Percentiles rank a stretch among this genome's conserved stretches.
These are phyloP conservation scores for Fusarium pseudonygamai DNA, from an alignment of 2,329 filamentous ascomycete species.

Conservation along the genomic window DNA sequence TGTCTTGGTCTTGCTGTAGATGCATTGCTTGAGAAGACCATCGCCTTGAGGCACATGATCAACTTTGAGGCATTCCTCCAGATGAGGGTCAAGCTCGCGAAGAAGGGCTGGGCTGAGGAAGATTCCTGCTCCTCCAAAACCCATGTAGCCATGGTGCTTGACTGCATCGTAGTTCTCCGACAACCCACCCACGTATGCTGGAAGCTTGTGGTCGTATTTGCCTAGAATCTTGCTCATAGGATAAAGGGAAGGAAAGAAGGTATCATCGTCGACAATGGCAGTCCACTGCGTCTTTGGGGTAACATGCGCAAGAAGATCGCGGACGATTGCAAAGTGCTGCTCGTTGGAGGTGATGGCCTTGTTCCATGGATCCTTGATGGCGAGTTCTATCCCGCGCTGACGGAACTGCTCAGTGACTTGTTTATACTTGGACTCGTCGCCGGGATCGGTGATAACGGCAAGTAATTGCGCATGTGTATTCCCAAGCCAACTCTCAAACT, in stretches of 20 bases:
- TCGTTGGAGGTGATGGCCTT: slow-evolving; percentile 56
- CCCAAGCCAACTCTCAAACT: slow-evolving; percentile 66
- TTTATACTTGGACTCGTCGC: slow-evolving; percentile 42
- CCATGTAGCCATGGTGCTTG: slow-evolving; percentile 64
- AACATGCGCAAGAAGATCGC: slow-evolving; percentile 57
- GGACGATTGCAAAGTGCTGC: slow-evolving; percentile 66
- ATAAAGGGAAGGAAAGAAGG: slow-evolving; percentile 67
- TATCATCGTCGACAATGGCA: slow-evolving; percentile 69
- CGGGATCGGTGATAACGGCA: slow-evolving; percentile 59
- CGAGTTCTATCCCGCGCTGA: slow-evolving; percentile 47
- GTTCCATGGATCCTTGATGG: slow-evolving; percentile 48
- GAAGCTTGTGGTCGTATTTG: slow-evolving; percentile 58
- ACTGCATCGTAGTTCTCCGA: slow-evolving; percentile 66
- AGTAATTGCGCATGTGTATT: slow-evolving; percentile 62
- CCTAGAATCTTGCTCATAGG: slow-evolving; percentile 58
- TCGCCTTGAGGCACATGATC: slow-evolving; percentile 56
- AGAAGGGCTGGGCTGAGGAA: slow-evolving; percentile 66
- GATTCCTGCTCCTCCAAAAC: slow-evolving; percentile 68
- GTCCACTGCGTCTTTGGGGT: slow-evolving; percentile 62
- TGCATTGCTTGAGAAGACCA: slow-evolving; percentile 65
- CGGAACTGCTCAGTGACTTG: slow-evolving; percentile 42
- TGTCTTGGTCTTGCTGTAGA: slow-evolving; percentile 63
- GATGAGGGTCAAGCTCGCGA: slow-evolving; percentile 56
- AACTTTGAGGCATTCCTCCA: slow-evolving; percentile 57
- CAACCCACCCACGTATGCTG: slow-evolving; percentile 65